Evolutionary conservation across 2,329 filamentous ascomycete genomes (phyloP).

Genomic region (Penicillium sp.): DNA sequence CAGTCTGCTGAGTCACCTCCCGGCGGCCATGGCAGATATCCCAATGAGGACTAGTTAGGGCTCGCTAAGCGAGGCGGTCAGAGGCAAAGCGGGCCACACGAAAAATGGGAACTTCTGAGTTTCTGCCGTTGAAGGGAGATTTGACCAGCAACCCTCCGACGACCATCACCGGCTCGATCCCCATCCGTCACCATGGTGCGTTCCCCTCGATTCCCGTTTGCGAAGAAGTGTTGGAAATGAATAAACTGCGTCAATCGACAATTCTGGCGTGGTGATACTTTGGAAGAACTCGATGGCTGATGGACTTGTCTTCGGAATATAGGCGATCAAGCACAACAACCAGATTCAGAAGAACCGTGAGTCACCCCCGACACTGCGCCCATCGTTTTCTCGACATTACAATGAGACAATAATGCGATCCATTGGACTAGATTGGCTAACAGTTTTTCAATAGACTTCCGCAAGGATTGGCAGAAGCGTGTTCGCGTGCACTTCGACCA

Average conservation of each 20-base stretch:
- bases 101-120: conserved; percentile 39
- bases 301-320: conserved; percentile 35
- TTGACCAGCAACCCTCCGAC: conserved; percentile 50
- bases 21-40: conserved; percentile 22
- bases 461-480: conserved; percentile 99
- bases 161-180: conserved; percentile 51
- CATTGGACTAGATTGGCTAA: conserved; percentile 27
- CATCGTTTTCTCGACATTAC: neutral
- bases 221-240: conserved; percentile 15
- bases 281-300: conserved; percentile 15
- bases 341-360: conserved; percentile 94
- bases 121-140: conserved; percentile 40
- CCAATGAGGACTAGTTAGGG: conserved; percentile 37
- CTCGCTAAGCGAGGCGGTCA: conserved; percentile 48
- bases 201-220: conserved; percentile 24
- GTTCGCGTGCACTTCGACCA: conserved; percentile 99
- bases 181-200: conserved; percentile 56
- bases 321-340: conserved; percentile 99
- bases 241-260: neutral
- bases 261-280: neutral
- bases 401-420: conserved; percentile 13
- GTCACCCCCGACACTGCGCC: conserved; percentile 34
- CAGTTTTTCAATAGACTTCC: conserved; percentile 70
- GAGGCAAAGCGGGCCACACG: conserved; percentile 39
- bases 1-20: conserved; percentile 13